Conservation (phyloP, 176 grass and related monocot genomes). For the Miscanthus lutarioriparius region DNA sequence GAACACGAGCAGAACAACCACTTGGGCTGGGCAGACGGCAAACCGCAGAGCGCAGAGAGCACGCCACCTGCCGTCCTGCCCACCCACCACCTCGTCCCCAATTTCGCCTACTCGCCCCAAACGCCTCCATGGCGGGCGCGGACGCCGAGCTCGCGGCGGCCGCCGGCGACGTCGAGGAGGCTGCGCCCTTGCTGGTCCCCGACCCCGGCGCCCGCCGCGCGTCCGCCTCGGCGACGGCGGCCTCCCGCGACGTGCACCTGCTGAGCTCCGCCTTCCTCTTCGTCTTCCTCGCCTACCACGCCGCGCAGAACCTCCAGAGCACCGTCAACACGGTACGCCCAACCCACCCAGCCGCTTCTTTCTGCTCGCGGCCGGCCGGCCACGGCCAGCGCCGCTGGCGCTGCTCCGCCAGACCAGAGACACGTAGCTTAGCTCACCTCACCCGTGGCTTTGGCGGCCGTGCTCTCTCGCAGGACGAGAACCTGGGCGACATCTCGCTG, state of each 20-base stretch:
- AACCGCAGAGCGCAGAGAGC: background rate
- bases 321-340: constrained; percentile 79
- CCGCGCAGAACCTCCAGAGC: constrained; percentile 95
- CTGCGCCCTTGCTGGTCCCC: constrained; percentile 25
- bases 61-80: background rate
- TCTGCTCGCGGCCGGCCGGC: background rate
- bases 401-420: background rate
- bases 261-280: constrained; percentile 89
- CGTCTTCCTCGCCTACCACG: constrained; percentile 95
- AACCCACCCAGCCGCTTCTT: background rate
- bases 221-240: background rate
- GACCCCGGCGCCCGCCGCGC: background rate
- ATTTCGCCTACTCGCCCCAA: background rate
- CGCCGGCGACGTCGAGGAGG: constrained; percentile 44
- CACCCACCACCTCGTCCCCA: background rate
- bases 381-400: background rate
- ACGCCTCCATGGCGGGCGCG: constrained; percentile 23
- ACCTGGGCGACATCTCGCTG: constrained; percentile 79
- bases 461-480: constrained; percentile 54
- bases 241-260: constrained; percentile 57
- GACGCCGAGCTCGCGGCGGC: constrained; percentile 3
- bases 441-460: background rate
- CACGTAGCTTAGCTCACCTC: background rate
- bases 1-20: too few relatives aligned
- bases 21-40: background rate